Evolutionary conservation across 768 basidiomycete species (phyloP).

Genomic region (Strobilomyces confusus): DNA sequence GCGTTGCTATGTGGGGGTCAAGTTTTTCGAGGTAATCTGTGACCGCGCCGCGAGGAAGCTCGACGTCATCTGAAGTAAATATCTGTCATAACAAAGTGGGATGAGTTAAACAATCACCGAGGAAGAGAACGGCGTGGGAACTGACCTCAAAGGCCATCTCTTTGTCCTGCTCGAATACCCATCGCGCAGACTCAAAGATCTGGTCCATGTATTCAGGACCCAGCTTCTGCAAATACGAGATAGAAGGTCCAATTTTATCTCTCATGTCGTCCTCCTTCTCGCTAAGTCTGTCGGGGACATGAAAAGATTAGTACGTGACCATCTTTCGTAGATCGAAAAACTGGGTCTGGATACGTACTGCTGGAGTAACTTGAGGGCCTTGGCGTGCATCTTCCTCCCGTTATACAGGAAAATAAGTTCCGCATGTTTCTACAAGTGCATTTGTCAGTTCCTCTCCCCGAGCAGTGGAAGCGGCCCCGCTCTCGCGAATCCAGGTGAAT

Average conservation of each 20-base stretch:
- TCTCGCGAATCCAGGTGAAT: background rate
- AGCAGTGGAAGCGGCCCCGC: background rate
- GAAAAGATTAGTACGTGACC: background rate
- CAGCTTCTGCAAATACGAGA: constrained; percentile 87
- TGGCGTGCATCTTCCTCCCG: constrained; percentile 92
- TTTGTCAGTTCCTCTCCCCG: background rate
- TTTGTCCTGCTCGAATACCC: constrained; percentile 77
- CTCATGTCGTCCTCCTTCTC: constrained; percentile 70
- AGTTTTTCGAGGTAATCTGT: constrained; percentile 75
- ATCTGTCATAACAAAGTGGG: constrained; percentile 47
- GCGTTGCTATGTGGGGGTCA: constrained; percentile 61
- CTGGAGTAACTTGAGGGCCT: constrained; percentile 79
- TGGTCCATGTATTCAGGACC: constrained; percentile 78
- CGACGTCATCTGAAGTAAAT: constrained; percentile 92
- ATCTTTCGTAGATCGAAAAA: background rate
- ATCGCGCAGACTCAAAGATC: constrained; percentile 76
- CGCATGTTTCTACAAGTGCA: constrained; percentile 66
- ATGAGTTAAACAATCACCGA: background rate
- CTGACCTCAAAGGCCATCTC: constrained; percentile 73
- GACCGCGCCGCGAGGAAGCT: constrained; percentile 75
- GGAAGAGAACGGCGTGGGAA: background rate
- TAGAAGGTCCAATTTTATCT: constrained; percentile 80
- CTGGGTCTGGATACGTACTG: constrained; percentile 50
- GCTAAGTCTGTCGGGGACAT: constrained; percentile 54
- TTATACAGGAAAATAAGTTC: constrained; percentile 91